Percentiles rank a stretch among this genome's conserved stretches.
Conservation (phyloP, 1,284 basidiomycete species). For the Prillingera fragicola region DNA sequence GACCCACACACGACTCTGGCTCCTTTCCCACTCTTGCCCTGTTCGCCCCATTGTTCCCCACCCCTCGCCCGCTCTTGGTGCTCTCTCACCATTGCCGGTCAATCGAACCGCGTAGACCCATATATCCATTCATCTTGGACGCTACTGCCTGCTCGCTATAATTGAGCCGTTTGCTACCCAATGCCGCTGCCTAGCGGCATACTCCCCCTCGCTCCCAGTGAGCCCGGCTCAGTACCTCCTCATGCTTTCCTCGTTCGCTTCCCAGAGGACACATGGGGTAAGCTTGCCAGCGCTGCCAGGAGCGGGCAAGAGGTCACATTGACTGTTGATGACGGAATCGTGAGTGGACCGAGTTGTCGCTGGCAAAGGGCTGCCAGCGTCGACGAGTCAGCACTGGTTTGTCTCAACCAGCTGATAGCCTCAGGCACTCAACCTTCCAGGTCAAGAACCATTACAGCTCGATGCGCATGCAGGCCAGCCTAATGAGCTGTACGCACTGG, state of each 20-base stretch:
- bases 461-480: slow-evolving; percentile 21
- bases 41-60: no score
- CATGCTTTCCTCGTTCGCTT: slow-evolving; percentile 35
- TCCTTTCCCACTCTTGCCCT: no score
- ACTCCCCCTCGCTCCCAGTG: slow-evolving; percentile 16
- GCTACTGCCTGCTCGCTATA: no score
- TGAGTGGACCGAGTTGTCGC: slow-evolving; percentile 9
- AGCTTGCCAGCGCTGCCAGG: slow-evolving; percentile 15
- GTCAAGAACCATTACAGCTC: slow-evolving; percentile 21
- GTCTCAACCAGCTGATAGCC: slow-evolving; percentile 3
- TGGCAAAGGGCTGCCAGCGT: background rate
- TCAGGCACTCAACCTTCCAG: slow-evolving; percentile 29
- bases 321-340: slow-evolving; percentile 26
- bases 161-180: background rate
- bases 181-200: slow-evolving; percentile 26
- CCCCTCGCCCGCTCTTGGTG: no score
- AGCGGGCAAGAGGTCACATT: slow-evolving; percentile 17
- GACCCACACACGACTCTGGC: no score
- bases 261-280: slow-evolving; percentile 33
- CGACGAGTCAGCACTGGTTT: background rate
- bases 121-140: no score
- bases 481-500: slow-evolving; percentile 27
- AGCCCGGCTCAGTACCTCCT: slow-evolving; percentile 3
- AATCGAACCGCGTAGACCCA: no score
- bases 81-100: no score